These are phyloP conservation scores for Galerina sulciceps DNA, from an alignment of 768 basidiomycete species.

Conservation along the genomic window DNA sequence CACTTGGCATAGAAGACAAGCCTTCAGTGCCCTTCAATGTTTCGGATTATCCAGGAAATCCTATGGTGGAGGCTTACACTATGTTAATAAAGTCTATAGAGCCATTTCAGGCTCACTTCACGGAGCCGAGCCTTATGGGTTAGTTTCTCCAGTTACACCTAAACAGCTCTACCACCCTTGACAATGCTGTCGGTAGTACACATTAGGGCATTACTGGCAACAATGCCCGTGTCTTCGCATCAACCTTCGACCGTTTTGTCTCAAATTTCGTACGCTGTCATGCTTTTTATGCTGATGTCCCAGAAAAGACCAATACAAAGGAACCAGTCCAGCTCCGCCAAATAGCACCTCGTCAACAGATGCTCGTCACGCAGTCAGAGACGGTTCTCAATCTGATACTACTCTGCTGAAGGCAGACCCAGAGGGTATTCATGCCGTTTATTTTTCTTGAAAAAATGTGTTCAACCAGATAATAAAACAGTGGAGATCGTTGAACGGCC, in stretches of 20 bases:
- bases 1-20: slow-evolving; percentile 26
- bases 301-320: background rate
- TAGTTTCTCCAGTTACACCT: slow-evolving; percentile 22
- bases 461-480: background rate
- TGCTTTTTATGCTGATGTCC: background rate
- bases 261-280: slow-evolving; percentile 2
- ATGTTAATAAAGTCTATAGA: slow-evolving; percentile 35
- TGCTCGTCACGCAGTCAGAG: background rate
- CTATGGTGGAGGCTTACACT: slow-evolving; percentile 39
- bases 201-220: background rate
- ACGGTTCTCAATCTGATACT: background rate
- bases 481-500: background rate
- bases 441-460: too few species aligned
- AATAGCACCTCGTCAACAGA: background rate
- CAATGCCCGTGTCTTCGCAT: background rate
- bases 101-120: slow-evolving; percentile 33
- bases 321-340: background rate
- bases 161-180: background rate
- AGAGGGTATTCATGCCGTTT: background rate
- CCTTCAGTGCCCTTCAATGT: slow-evolving; percentile 32
- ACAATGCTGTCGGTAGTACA: background rate
- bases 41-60: slow-evolving; percentile 29
- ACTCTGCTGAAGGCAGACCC: background rate
- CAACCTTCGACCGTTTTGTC: background rate
- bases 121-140: slow-evolving; percentile 33